These are phyloP conservation scores for Wickerhamiella slavikovae DNA, from an alignment of 805 yeast genomes.

Conservation along the genomic window DNA sequence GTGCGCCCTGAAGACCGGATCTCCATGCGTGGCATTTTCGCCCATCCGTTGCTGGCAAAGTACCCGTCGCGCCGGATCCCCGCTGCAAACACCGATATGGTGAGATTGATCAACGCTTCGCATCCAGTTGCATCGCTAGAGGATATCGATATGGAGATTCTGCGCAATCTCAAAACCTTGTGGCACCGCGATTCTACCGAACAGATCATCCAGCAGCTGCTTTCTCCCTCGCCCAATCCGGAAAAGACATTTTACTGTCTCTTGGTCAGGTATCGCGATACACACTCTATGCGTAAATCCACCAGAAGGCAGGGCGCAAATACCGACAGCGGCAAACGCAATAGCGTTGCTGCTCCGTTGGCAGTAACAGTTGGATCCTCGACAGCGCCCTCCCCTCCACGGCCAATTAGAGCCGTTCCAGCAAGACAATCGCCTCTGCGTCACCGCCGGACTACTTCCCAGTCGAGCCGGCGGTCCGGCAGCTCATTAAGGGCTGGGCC, in stretches of 20 bases:
- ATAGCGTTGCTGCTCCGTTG: background rate
- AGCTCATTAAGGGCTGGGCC: slow-evolving; percentile 5
- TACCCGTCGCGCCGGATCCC: slow-evolving; percentile 23
- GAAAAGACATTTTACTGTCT: slow-evolving; percentile 70
- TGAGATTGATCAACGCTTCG: slow-evolving; percentile 11
- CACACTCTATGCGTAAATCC: no score
- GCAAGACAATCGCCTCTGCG: background rate
- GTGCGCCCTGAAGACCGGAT: slow-evolving; percentile 72
- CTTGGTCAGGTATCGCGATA: slow-evolving; percentile 50
- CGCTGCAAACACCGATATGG: slow-evolving; percentile 7
- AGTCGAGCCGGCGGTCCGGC: slow-evolving; percentile 8
- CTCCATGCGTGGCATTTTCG: slow-evolving; percentile 50
- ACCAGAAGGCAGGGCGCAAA: background rate
- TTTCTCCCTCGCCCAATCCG: slow-evolving; percentile 37
- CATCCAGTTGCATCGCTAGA: slow-evolving; percentile 19
- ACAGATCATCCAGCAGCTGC: slow-evolving; percentile 30
- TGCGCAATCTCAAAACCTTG: slow-evolving; percentile 53
- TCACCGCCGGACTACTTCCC: slow-evolving; percentile 3
- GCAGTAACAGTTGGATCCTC: background rate
- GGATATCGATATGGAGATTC: slow-evolving; percentile 53
- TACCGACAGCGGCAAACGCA: background rate
- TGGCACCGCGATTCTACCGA: slow-evolving; percentile 58
- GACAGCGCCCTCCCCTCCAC: background rate
- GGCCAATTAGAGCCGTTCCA: background rate
- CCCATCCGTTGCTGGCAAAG: slow-evolving; percentile 64